Percentiles rank a stretch among this genome's conserved stretches.
Evolutionary conservation across 441 rosid genomes (phyloP).

Genomic region (Corymbia calophylla): DNA sequence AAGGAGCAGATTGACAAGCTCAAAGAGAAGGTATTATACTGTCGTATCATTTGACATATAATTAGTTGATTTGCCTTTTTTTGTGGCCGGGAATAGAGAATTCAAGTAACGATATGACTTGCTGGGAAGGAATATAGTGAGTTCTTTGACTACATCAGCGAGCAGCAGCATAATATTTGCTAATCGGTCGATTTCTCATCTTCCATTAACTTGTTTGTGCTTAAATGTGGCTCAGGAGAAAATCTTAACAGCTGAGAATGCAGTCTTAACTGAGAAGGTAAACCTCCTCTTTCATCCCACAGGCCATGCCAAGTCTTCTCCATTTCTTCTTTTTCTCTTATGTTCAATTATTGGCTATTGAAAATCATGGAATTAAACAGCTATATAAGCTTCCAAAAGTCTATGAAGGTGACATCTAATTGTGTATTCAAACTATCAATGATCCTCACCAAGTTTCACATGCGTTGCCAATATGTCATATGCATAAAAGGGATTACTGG

Average conservation of each 20-base stretch:
- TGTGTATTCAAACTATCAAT: background rate
- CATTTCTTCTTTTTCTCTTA: background rate
- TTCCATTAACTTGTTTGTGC: background rate
- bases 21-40: constrained; percentile 27
- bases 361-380: background rate
- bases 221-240: constrained; percentile 48
- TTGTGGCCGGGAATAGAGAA: background rate
- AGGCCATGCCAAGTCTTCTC: background rate
- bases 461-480: background rate
- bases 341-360: background rate
- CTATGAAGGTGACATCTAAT: background rate
- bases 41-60: background rate
- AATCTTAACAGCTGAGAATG: constrained; percentile 52
- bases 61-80: background rate
- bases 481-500: background rate
- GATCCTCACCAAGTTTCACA: background rate
- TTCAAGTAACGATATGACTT: background rate
- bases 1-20: constrained; percentile 33
- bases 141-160: background rate
- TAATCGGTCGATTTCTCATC: background rate
- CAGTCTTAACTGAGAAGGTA: constrained; percentile 59
- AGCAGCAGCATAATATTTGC: background rate
- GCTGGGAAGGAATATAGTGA: background rate
- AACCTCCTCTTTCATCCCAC: background rate
- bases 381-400: background rate